These are phyloP conservation scores for Dillenia turbinata DNA, from an alignment of 164 flowering plant genomes.

Conservation along the genomic window DNA sequence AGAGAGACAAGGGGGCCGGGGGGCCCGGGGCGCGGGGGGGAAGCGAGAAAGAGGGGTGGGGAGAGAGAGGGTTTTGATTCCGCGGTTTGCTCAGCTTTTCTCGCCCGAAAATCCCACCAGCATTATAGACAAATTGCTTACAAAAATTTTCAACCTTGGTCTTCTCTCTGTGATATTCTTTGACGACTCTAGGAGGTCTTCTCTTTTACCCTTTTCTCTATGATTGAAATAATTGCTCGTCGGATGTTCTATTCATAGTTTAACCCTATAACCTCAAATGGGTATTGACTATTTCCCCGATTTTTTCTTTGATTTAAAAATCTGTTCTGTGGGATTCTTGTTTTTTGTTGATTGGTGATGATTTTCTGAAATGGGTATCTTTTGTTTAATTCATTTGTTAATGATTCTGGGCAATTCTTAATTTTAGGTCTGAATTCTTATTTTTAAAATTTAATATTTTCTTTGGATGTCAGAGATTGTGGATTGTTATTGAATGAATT, in stretches of 20 bases:
- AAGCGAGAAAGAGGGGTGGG: no score
- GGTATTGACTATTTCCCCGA: conserved; percentile 5
- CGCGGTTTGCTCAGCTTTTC: conserved; percentile 19
- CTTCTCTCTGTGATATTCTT: background rate
- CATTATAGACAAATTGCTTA: conserved; percentile 3
- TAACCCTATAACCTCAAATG: conserved; percentile 6
- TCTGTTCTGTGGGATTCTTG: no score
- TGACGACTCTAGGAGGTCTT: background rate
- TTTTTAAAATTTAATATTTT: background rate
- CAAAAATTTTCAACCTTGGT: background rate
- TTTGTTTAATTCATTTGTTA: conserved; percentile 3
- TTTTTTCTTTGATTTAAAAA: background rate
- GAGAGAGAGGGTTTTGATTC: conserved; percentile 5
- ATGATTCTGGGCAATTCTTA: conserved; percentile 5
- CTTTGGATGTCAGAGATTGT: background rate
- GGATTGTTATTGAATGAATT: background rate
- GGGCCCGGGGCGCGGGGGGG: no score
- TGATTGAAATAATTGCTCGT: background rate
- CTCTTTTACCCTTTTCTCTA: background rate
- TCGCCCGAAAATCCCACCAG: conserved; percentile 24
- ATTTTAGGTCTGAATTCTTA: background rate
- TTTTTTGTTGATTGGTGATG: no score
- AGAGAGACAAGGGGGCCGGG: no score
- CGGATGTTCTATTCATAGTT: background rate
- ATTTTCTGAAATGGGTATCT: conserved; percentile 2